These are phyloP conservation scores for Macrocybe gigantea DNA, from an alignment of 768 basidiomycete species.

Conservation along the genomic window DNA sequence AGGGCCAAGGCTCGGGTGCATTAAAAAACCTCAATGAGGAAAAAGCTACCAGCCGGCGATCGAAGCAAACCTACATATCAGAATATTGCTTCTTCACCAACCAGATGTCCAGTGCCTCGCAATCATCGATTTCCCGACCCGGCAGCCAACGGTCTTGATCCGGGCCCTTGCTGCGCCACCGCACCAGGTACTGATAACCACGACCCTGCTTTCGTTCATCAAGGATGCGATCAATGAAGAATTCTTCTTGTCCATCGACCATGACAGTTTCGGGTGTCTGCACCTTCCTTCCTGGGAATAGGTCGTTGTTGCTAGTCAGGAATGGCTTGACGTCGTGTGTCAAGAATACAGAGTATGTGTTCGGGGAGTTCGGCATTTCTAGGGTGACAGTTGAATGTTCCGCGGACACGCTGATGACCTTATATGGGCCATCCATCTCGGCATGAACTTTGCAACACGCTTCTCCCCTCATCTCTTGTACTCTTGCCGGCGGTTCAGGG, in stretches of 20 bases:
- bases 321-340: conserved; percentile 19
- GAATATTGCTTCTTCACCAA: too few species aligned
- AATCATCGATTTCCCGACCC: conserved; percentile 12
- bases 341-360: conserved; percentile 27
- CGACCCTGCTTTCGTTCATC: conserved; percentile 13
- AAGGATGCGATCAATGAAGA: conserved; percentile 17
- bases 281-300: conserved; percentile 24
- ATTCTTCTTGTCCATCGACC: conserved; percentile 17
- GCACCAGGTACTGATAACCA: conserved; percentile 21
- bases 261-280: conserved; percentile 15
- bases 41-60: too few species aligned
- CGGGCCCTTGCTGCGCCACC: conserved; percentile 19
- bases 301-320: conserved; percentile 18
- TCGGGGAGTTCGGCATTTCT: conserved; percentile 18
- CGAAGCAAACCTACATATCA: too few species aligned
- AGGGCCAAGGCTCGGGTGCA: too few species aligned
- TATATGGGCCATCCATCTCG: conserved; percentile 25
- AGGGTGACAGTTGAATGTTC: conserved; percentile 21
- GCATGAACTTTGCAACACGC: conserved; percentile 36
- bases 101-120: conserved; percentile 13
- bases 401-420: conserved; percentile 4
- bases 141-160: conserved; percentile 22
- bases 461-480: conserved; percentile 23
- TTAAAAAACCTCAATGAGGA: too few species aligned
- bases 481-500: conserved; percentile 18